These are phyloP conservation scores for Annulohypoxylon bovei DNA, from an alignment of 495 filamentous ascomycete species.

Conservation along the genomic window DNA sequence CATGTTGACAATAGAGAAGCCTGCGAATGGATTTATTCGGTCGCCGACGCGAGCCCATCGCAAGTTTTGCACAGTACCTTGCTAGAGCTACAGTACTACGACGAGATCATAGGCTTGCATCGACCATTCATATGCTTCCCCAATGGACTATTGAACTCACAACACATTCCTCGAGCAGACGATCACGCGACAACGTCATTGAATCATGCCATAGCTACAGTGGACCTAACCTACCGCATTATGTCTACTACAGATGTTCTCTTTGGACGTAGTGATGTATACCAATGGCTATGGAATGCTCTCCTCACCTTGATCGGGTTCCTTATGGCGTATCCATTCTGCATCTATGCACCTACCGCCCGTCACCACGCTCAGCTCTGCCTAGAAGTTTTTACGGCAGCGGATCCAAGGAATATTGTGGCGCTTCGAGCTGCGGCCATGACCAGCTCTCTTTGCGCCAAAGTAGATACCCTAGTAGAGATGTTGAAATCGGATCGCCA, in stretches of 20 bases:
- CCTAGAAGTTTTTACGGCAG: no score
- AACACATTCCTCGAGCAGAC: conserved; percentile 36
- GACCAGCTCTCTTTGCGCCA: no score
- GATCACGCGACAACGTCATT: conserved; percentile 43
- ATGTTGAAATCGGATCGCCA: no score
- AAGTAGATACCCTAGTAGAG: no score
- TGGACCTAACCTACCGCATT: conserved; percentile 36
- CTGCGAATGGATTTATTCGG: conserved; percentile 15
- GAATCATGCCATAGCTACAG: conserved; percentile 42
- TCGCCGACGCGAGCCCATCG: conserved; percentile 21
- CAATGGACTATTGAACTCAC: conserved; percentile 23
- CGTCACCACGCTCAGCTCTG: no score
- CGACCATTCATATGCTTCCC: no score
- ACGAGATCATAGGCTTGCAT: conserved; percentile 45
- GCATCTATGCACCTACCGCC: conserved; percentile 5
- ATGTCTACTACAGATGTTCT: conserved; percentile 39
- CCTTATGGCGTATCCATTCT: conserved; percentile 30
- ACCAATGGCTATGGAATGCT: conserved; percentile 51
- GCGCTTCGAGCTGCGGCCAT: no score
- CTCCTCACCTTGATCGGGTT: conserved; percentile 52
- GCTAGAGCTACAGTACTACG: conserved; percentile 45
- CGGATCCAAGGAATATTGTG: no score
- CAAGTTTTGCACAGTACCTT: conserved; percentile 22
- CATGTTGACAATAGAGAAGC: conserved; percentile 8
- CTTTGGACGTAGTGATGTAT: no score